Evolutionary conservation across 148 eudicot genomes (phyloP).

Genomic region (Oxyria digyna): DNA sequence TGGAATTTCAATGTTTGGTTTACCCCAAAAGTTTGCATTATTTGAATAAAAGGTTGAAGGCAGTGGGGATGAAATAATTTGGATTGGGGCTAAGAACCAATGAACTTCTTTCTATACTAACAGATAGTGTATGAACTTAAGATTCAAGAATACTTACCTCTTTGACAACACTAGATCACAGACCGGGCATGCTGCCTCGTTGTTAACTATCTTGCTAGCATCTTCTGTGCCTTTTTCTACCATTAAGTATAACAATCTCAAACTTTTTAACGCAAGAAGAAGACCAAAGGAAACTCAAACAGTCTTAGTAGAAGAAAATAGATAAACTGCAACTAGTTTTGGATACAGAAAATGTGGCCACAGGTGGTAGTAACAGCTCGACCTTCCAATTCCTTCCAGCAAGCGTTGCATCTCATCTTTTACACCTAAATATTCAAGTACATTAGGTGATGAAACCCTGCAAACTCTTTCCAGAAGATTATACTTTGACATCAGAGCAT

Average conservation of each 20-base stretch:
- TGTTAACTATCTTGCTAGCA: slow-evolving; percentile 71
- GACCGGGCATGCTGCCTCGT: slow-evolving; percentile 82
- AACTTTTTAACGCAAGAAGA: slow-evolving; percentile 1
- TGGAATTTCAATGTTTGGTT: background rate
- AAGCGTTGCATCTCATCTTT: slow-evolving; percentile 93
- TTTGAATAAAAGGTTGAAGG: background rate
- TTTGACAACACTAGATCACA: slow-evolving; percentile 94
- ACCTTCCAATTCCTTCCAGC: slow-evolving; percentile 97
- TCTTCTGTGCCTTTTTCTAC: slow-evolving; percentile 56
- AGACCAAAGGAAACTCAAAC: background rate
- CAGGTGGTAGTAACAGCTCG: slow-evolving; percentile 79
- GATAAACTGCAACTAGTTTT: slow-evolving; percentile 2
- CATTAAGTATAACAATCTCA: slow-evolving; percentile 34
- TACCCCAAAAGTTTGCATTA: background rate
- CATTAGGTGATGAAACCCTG: background rate
- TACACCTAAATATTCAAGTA: slow-evolving; percentile 14
- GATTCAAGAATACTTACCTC: slow-evolving; percentile 32
- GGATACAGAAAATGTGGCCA: slow-evolving; percentile 91
- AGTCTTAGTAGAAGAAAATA: background rate
- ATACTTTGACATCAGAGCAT: background rate
- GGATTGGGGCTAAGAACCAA: background rate
- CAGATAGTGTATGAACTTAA: background rate
- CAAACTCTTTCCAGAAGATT: background rate
- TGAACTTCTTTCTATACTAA: background rate
- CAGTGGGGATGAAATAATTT: background rate